Percentiles rank a stretch among this genome's conserved stretches.
Evolutionary conservation across 495 filamentous ascomycete species (phyloP).

Genomic region (Penicillium ochrochloron): DNA sequence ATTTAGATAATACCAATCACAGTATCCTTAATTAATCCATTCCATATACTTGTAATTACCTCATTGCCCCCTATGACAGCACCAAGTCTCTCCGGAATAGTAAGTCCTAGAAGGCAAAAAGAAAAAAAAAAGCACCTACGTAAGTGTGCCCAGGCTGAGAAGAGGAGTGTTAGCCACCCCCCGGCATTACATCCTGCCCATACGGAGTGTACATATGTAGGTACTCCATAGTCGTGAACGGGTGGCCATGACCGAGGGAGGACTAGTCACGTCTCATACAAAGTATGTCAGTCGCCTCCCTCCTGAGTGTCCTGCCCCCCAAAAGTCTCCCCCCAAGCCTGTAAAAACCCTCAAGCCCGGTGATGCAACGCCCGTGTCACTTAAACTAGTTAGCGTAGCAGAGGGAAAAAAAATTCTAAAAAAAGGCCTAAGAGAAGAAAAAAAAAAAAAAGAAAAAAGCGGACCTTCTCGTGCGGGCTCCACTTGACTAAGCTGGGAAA

Average conservation of each 20-base stretch:
- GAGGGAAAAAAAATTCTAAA: conserved; percentile 28
- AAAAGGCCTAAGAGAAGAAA: conserved; percentile 18
- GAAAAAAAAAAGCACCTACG: neutral
- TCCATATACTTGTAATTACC: neutral
- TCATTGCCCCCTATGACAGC: neutral
- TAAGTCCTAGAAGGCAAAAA: conserved; percentile 1
- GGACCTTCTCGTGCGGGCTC: conserved; percentile 28
- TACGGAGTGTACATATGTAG: neutral
- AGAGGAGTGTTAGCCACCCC: neutral
- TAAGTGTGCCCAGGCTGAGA: neutral
- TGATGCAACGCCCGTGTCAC: conserved; percentile 40
- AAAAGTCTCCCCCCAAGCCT: neutral
- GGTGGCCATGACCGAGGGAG: conserved; percentile 1
- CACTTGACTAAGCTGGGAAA: conserved; percentile 22
- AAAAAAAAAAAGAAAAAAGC: conserved; percentile 25
- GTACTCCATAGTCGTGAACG: neutral
- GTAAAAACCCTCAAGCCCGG: conserved; percentile 8
- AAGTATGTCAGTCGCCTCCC: conserved; percentile 1
- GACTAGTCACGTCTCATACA: conserved; percentile 8
- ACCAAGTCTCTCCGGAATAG: neutral
- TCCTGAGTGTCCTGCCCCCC: neutral
- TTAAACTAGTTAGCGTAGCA: conserved; percentile 11
- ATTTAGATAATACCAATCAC: neutral
- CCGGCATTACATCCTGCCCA: neutral
- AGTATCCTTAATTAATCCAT: neutral